A percentile compares a stretch with the other conserved stretches of the same genome.
phyloP scores from a whole-genome alignment of 345 rosid genomes.

The Cochlearia excelsa region DNA sequence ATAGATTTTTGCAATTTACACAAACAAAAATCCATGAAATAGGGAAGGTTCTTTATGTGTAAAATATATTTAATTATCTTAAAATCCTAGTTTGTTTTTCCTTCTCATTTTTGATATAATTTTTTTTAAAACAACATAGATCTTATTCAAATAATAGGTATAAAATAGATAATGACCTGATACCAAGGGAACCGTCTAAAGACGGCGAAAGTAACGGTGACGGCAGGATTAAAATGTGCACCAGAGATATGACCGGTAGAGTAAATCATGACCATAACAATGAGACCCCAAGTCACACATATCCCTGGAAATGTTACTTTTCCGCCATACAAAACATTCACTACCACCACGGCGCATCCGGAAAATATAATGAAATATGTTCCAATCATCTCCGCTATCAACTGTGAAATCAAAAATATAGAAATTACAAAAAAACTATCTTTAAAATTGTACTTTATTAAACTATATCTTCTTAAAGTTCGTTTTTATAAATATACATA shows the following conservation, averaged over 20 bases:
- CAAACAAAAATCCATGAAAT: too few relatives aligned
- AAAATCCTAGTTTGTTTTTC: too few relatives aligned
- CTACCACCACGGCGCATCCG: conserved; percentile 68
- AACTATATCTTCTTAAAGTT: too few relatives aligned
- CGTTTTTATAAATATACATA: too few relatives aligned
- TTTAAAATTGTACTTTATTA: too few relatives aligned
- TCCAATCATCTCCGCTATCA: conserved; percentile 64
- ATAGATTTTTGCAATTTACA: too few relatives aligned
- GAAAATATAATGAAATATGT: conserved; percentile 69
- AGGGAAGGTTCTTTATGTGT: too few relatives aligned
- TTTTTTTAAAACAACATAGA: too few relatives aligned
- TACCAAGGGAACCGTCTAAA: conserved; percentile 50
- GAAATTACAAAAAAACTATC: neutral
- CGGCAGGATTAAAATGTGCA: conserved; percentile 79
- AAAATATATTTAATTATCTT: too few relatives aligned
- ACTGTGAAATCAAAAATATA: conserved; percentile 24
- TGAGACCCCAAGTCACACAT: conserved; percentile 64
- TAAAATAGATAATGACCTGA: conserved; percentile 37
- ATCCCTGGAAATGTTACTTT: conserved; percentile 62
- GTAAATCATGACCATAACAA: conserved; percentile 71
- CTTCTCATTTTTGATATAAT: too few relatives aligned
- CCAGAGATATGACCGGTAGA: conserved; percentile 76
- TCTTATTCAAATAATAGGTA: neutral
- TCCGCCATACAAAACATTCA: conserved; percentile 55
- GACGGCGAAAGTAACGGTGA: conserved; percentile 58